A percentile compares a stretch with the other conserved stretches of the same genome.
Conservation (phyloP, 1,139 yeast genomes). For the Taphrina communis region DNA sequence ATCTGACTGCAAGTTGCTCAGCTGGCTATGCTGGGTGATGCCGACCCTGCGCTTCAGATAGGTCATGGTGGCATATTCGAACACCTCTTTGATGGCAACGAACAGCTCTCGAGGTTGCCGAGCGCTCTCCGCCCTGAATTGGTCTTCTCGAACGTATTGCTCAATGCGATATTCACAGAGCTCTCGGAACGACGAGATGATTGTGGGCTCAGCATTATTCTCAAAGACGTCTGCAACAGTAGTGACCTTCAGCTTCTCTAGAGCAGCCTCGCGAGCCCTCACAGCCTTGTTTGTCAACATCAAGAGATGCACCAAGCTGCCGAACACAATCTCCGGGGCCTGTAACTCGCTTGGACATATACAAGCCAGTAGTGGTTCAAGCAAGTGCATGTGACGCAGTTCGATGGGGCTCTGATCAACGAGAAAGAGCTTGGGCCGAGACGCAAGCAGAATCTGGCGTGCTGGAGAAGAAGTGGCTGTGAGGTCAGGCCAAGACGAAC, state of each 20-base stretch:
- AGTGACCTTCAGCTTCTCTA: background rate
- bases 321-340: background rate
- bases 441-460: background rate
- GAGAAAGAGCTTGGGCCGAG: slow-evolving; percentile 6
- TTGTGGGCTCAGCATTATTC: background rate
- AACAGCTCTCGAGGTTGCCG: slow-evolving; percentile 4
- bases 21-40: background rate
- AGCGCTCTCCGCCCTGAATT: background rate
- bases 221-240: background rate
- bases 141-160: background rate
- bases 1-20: background rate
- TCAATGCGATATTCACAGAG: slow-evolving; percentile 16
- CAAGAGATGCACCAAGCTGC: slow-evolving; percentile 21
- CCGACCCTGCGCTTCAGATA: background rate
- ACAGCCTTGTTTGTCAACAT: slow-evolving; percentile 15
- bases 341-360: slow-evolving; percentile 1
- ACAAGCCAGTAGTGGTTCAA: slow-evolving; percentile 19
- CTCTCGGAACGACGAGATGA: slow-evolving; percentile 7
- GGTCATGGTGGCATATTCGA: slow-evolving; percentile 14
- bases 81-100: slow-evolving; percentile 8
- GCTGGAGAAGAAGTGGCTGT: slow-evolving; percentile 8
- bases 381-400: background rate
- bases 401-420: slow-evolving; percentile 4
- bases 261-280: background rate
- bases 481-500: slow-evolving; percentile 7